Base-by-base conservation (phyloP, 176 grass and related monocot species). In the Canna indica region DNA sequence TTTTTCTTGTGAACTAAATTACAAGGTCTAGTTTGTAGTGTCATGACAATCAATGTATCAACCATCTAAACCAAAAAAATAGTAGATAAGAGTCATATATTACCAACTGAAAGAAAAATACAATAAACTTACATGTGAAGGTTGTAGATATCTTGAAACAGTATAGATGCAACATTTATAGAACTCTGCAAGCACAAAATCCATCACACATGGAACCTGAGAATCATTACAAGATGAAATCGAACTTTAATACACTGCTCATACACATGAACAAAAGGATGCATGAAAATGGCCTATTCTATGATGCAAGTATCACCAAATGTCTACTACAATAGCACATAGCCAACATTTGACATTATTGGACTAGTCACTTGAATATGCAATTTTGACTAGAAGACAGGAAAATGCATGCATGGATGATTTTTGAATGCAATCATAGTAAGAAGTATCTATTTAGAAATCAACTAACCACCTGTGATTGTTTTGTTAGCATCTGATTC, bases 141-240 rank as follows among this genome's bases (percentile, higher is more conserved):
- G 83, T 74, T 85, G 86, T 60, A 97, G 75, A 85, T 97, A 83
- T 73, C 93, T 97, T 30, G 89, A 86, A 76, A 97, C 82, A 2
- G 86, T 97, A 75, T 90, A 97, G 47, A 92, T 85, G 69, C 94
- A 97, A 85, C 78, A 84, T 90, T 78, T 97, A 69, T 97, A 69
- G 52, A 93, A 90, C 75, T 97, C 86, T 12, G 89, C 86, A 42
- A 97, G 77, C 81, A 97, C 73, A 87, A 84, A 87, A 83, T 85
- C 86, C 84, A 97, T 88, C 25, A 82, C 77, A 38, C 81, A 82
- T 72, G 89, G 94, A 64, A 90, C 45, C 83, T 85, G 38, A 77
- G 48, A 70, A 48, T 18, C 29, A 50, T 48, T 2, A 50, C 39
- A 52, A 48, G 9, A 48, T 9, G 24, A 8, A 31, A 70, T 22